These are phyloP conservation scores for Suhomyces panamericanus DNA, from an alignment of 1,139 yeast genomes.

Conservation along the genomic window DNA sequence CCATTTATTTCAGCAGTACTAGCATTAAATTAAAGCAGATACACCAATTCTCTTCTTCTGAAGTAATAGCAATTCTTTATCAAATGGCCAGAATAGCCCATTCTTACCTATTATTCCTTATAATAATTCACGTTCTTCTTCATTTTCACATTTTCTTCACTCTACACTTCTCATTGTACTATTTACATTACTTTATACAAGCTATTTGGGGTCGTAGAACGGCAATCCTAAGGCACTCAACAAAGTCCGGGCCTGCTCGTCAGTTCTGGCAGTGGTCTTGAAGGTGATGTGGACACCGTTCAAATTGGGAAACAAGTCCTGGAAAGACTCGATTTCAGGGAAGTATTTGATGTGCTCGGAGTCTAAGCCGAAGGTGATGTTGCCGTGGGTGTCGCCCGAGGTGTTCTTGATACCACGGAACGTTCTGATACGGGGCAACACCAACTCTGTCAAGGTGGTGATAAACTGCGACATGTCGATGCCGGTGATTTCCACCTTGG, in stretches of 20 bases:
- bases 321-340: conserved; percentile 92
- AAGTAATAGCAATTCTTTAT: too few relatives aligned
- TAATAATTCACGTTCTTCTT: too few relatives aligned
- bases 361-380: conserved; percentile 79
- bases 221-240: conserved; percentile 84
- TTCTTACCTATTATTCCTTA: too few relatives aligned
- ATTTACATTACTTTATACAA: conserved; percentile 7
- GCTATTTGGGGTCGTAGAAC: conserved; percentile 37
- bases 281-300: conserved; percentile 86
- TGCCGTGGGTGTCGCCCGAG: conserved; percentile 85
- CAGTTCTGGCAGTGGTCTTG: conserved; percentile 88
- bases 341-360: conserved; percentile 77
- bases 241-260: conserved; percentile 85
- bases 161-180: background rate
- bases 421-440: conserved; percentile 89
- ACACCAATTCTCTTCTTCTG: too few relatives aligned
- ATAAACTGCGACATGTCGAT: conserved; percentile 84
- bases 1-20: too few relatives aligned
- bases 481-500: conserved; percentile 76
- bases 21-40: too few relatives aligned
- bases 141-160: too few relatives aligned
- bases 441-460: conserved; percentile 84
- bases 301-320: conserved; percentile 84
- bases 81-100: too few relatives aligned
- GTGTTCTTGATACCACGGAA: conserved; percentile 74